Evolutionary conservation across 305 asterid genomes (phyloP).

Genomic region (Fraxinus dipetala): DNA sequence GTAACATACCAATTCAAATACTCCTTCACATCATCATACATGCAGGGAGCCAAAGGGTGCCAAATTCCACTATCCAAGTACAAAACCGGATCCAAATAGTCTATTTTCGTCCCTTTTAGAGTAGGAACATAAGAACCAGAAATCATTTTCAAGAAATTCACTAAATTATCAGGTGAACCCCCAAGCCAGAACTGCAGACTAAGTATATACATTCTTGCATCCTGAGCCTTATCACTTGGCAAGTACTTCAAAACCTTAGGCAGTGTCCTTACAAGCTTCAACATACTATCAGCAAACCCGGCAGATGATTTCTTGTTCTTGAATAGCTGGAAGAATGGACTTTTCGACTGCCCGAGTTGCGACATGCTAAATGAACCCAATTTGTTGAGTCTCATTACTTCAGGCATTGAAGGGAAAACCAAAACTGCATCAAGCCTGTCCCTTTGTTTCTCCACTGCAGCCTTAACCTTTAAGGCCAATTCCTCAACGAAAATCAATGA

Average conservation of each 20-base stretch:
- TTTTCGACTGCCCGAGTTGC: constrained; percentile 88
- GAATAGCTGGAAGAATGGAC: constrained; percentile 91
- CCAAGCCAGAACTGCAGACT: constrained; percentile 99
- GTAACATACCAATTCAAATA: constrained; percentile 90
- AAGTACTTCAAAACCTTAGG: constrained; percentile 93
- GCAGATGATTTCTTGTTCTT: constrained; percentile 85
- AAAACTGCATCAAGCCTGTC: constrained; percentile 85
- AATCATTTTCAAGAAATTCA: constrained; percentile 87
- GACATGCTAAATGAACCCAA: constrained; percentile 94
- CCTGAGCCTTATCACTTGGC: constrained; percentile 97
- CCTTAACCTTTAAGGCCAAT: constrained; percentile 69
- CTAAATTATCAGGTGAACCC: constrained; percentile 86
- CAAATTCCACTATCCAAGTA: constrained; percentile 80
- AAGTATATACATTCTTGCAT: constrained; percentile 79
- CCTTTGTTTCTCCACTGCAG: constrained; percentile 84
- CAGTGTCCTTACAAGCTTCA: constrained; percentile 87
- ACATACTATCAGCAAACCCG: constrained; percentile 89
- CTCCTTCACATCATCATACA: constrained; percentile 97
- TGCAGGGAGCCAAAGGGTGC: constrained; percentile 98
- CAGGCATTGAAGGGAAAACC: constrained; percentile 99
- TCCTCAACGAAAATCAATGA: constrained; percentile 95
- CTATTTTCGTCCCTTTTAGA: constrained; percentile 55
- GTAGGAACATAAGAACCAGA: constrained; percentile 87
- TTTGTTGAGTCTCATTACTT: constrained; percentile 91
- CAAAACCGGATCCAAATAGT: constrained; percentile 80